Percentiles rank a stretch among this genome's conserved stretches.
These are phyloP conservation scores for Trichoderma sp. DNA, from an alignment of 2,329 filamentous ascomycete species.

Conservation along the genomic window DNA sequence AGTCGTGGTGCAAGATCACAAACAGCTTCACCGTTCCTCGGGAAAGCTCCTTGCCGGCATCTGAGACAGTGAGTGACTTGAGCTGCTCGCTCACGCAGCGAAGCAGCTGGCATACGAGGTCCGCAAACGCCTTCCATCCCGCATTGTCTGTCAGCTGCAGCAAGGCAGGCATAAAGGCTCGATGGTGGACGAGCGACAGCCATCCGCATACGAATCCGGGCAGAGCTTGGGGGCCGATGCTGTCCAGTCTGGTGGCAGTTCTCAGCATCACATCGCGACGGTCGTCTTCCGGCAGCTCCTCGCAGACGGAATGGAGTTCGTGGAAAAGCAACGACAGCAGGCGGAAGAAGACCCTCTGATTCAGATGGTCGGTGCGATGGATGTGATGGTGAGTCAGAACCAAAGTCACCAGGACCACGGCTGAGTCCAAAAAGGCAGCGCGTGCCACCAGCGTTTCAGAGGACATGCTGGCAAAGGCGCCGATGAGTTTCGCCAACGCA, in stretches of 20 bases:
- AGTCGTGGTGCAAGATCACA: constrained; percentile 88
- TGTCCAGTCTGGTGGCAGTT: constrained; percentile 70
- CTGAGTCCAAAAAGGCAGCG: constrained; percentile 72
- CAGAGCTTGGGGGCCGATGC: constrained; percentile 74
- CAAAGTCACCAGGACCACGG: constrained; percentile 75
- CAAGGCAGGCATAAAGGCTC: constrained; percentile 79
- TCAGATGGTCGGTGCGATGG: constrained; percentile 78
- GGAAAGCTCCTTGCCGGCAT: constrained; percentile 79
- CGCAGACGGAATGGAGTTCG: constrained; percentile 64
- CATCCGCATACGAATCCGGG: constrained; percentile 85
- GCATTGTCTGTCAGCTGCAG: constrained; percentile 66
- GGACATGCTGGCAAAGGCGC: constrained; percentile 73
- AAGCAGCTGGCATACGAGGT: constrained; percentile 72
- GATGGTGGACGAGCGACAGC: constrained; percentile 80
- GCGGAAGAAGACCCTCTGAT: constrained; percentile 87
- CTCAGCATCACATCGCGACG: constrained; percentile 70
- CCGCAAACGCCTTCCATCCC: constrained; percentile 77
- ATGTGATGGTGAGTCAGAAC: constrained; percentile 85
- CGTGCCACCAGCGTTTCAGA: constrained; percentile 66
- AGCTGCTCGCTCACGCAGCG: constrained; percentile 77
- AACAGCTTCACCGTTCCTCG: constrained; percentile 81
- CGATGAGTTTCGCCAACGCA: constrained; percentile 78
- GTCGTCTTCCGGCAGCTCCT: constrained; percentile 62
- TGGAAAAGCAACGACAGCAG: constrained; percentile 82
- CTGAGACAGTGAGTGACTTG: constrained; percentile 69